A percentile compares a stretch with the other conserved stretches of the same genome.
Evolutionary conservation across 2,329 filamentous ascomycete species (phyloP).

Genomic region (Magnaporthiopsis poae): DNA sequence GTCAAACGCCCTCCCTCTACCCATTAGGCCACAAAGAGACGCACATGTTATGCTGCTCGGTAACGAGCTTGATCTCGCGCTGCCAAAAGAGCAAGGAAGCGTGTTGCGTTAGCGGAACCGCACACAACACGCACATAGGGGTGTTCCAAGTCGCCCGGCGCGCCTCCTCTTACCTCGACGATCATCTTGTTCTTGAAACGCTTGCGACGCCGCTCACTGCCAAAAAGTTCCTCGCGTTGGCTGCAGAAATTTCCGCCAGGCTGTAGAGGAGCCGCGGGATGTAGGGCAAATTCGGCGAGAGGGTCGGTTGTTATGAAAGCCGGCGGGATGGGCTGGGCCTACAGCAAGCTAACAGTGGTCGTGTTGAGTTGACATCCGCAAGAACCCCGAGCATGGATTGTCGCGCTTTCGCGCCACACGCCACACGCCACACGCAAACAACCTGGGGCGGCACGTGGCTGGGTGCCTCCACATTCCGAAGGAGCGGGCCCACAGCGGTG

Average conservation of each 20-base stretch:
- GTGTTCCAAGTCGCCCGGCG: background rate
- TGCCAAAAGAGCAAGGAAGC: conserved; percentile 32
- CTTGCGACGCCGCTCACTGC: background rate
- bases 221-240: background rate
- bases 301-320: background rate
- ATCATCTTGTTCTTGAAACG: conserved; percentile 22
- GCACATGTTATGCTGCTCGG: conserved; percentile 80
- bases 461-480: background rate
- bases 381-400: background rate
- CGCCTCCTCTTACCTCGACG: conserved; percentile 23
- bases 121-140: background rate
- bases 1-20: background rate
- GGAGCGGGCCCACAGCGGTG: background rate
- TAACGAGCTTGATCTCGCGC: conserved; percentile 84
- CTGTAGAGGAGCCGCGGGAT: background rate
- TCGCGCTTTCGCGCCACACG: background rate
- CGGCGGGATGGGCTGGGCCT: background rate
- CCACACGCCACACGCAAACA: background rate
- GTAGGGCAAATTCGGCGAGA: background rate
- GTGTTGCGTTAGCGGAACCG: background rate
- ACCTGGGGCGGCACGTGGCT: background rate
- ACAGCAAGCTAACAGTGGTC: background rate
- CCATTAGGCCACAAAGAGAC: conserved; percentile 9
- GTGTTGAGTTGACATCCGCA: background rate
- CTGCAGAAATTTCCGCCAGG: background rate